Evolutionary conservation across 768 basidiomycete species (phyloP), one percentile per base, ranked within the genome.

Genomic region (Leccinum uliginosum): DNA sequence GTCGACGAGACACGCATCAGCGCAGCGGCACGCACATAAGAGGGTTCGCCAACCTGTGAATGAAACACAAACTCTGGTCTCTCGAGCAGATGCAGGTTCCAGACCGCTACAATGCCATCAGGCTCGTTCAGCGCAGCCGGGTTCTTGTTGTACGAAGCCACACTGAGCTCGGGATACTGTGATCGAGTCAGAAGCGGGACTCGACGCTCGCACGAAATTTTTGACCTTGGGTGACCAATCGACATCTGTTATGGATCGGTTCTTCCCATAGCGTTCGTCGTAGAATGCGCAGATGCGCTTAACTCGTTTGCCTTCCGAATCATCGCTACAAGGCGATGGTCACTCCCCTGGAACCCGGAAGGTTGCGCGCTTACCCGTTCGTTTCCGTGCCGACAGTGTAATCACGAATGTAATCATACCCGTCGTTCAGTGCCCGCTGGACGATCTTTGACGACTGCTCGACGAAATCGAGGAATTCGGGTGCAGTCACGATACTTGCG

Each of bases 11-110:
- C 29, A 21, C 49, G 11, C 17, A 44, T 65, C 35, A 59, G 50
- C 9, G 49, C 45, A 50, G 53, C 40, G 34, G 51, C 9, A 40
- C 23, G 21, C 19, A 12, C 15, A 27, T 17, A 3, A 21, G n/a
- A 53, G 34, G 47, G 45, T 35, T 59, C 53, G 73, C 85, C 50
- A 57, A 97, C 96, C 78, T 97, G 97, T 2, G 97, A 94, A 70
- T 99, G 97, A 74, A 99, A 98, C 54, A 98, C 83, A 61, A 98
- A 99, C 70, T 99, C 97, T 26, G 97, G 95, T 60, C 96, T 83
- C 69, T 98, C 97, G 2, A 94, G 78, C 4, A 98, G 75, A 69
- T 98, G 97, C 34, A 97, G 75, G 71, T 98, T 98, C 97, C 97
- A 99, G 4, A 99, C 89, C 2, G 92, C 91, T 24, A 96, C 97